Evolutionary conservation across 148 eudicot species (phyloP).

Genomic region (Camellia granthamiana): DNA sequence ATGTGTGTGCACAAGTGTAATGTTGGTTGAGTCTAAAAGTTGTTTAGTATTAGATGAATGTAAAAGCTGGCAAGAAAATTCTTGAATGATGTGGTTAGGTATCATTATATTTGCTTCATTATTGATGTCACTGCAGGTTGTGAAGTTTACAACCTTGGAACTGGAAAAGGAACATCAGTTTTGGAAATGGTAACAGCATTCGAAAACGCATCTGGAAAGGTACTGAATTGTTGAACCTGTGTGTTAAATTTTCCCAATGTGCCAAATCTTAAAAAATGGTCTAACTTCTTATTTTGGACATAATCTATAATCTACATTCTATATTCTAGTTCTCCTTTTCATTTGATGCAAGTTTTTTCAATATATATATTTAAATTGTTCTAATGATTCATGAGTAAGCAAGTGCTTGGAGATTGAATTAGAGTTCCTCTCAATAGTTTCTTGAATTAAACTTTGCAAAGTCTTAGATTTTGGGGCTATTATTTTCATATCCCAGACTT

Average conservation of each 20-base stretch:
- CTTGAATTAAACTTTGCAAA: too few relatives aligned
- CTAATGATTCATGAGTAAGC: too few relatives aligned
- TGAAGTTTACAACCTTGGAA: conserved; percentile 94
- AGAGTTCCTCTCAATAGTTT: too few relatives aligned
- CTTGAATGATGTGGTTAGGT: background rate
- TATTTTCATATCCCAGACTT: too few relatives aligned
- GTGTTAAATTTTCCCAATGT: background rate
- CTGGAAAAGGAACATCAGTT: conserved; percentile 92
- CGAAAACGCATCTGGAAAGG: conserved; percentile 97
- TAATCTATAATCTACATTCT: background rate
- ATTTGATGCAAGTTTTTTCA: background rate
- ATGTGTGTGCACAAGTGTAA: background rate
- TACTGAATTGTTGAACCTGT: conserved; percentile 24
- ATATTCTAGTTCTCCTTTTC: background rate
- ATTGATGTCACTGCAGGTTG: conserved; percentile 53
- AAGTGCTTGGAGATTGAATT: too few relatives aligned
- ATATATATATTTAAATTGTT: background rate
- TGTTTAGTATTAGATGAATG: background rate
- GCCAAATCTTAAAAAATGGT: background rate
- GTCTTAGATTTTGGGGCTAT: too few relatives aligned
- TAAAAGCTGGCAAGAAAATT: background rate
- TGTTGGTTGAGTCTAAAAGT: background rate
- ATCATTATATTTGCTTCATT: background rate
- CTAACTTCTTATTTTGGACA: background rate
- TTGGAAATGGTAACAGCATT: conserved; percentile 97